These are phyloP conservation scores for Deinandra increscens DNA, from an alignment of 129 eudicot species.

Conservation along the genomic window DNA sequence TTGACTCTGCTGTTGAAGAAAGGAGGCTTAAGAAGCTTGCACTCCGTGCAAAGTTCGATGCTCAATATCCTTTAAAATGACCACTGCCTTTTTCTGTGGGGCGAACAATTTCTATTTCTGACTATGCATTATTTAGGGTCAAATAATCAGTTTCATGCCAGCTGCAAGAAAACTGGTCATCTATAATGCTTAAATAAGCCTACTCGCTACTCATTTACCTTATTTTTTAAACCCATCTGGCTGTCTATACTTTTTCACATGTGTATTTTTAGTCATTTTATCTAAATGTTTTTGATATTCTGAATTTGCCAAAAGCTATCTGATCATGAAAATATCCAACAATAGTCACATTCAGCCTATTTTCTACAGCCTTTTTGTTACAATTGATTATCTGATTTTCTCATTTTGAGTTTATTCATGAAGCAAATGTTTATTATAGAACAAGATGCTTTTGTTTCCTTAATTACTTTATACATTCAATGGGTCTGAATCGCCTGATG, in stretches of 20 bases:
- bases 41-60: constrained; percentile 88
- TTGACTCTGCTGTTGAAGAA: constrained; percentile 47
- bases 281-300: not conserved
- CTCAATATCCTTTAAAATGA: constrained; percentile 71
- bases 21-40: constrained; percentile 87
- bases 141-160: constrained; percentile 5
- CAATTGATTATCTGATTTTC: not conserved
- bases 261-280: not conserved
- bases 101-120: not conserved
- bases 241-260: not conserved
- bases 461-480: constrained; percentile 52
- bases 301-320: not conserved
- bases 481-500: constrained; percentile 71
- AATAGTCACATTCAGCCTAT: not conserved
- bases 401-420: constrained; percentile 8
- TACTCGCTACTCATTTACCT: not conserved
- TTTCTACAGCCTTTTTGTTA: not conserved
- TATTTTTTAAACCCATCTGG: not conserved
- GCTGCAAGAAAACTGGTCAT: constrained; percentile 1
- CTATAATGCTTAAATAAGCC: not conserved
- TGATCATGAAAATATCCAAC: not conserved
- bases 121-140: not conserved
- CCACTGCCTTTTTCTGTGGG: not conserved
- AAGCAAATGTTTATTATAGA: not conserved
- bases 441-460: constrained; percentile 46